A percentile compares a stretch with the other conserved stretches of the same genome.
These are phyloP conservation scores for Gymnopus androsaceus DNA, from an alignment of 1,284 basidiomycete genomes.

Conservation along the genomic window DNA sequence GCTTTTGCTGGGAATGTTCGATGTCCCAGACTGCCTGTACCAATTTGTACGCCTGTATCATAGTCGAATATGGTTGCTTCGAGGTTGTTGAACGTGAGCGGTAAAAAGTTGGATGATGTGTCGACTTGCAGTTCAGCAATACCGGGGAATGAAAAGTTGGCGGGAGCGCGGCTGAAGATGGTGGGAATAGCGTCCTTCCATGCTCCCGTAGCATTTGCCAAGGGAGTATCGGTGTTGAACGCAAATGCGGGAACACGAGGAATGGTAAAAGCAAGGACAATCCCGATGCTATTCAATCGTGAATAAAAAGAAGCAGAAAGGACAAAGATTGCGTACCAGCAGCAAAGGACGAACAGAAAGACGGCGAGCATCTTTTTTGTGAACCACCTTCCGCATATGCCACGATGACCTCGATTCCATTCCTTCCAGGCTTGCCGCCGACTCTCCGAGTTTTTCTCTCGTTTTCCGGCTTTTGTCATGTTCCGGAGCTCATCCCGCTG, in stretches of 20 bases:
- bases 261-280: conserved; percentile 74
- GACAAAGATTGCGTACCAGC: conserved; percentile 48
- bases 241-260: conserved; percentile 76
- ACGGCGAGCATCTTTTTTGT: conserved; percentile 72
- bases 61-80: conserved; percentile 69
- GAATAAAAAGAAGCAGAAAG: conserved; percentile 8
- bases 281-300: conserved; percentile 51
- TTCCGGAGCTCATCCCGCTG: conserved; percentile 70
- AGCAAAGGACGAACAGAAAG: conserved; percentile 61
- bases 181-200: conserved; percentile 59
- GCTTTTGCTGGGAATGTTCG: conserved; percentile 63
- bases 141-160: conserved; percentile 86
- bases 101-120: conserved; percentile 72
- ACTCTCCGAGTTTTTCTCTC: conserved; percentile 58
- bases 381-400: conserved; percentile 77
- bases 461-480: conserved; percentile 70
- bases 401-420: conserved; percentile 74
- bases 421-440: conserved; percentile 60
- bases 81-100: conserved; percentile 69
- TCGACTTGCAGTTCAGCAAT: conserved; percentile 72
- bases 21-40: conserved; percentile 58
- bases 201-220: conserved; percentile 56
- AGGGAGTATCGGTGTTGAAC: conserved; percentile 60
- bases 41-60: conserved; percentile 63
- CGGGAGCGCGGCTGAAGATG: conserved; percentile 68